These are phyloP conservation scores for Hypoxylon perforatum DNA, from an alignment of 495 filamentous ascomycete genomes.

Conservation along the genomic window DNA sequence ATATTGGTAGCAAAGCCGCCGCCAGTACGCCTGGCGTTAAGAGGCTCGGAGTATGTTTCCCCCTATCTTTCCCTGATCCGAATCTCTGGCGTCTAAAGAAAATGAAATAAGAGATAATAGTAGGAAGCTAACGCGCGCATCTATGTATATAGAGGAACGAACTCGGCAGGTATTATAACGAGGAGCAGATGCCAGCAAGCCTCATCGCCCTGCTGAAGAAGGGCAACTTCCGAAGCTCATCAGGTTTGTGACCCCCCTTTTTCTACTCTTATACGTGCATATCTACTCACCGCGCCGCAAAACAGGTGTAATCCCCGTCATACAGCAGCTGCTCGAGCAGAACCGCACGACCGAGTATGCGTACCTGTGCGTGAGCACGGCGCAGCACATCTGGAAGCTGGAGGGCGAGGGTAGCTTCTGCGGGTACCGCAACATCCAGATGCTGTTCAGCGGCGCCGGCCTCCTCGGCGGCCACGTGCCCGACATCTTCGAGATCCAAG, in stretches of 20 bases:
- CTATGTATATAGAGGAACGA: constrained; percentile 62
- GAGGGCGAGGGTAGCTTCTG: constrained; percentile 88
- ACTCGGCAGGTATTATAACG: constrained; percentile 86
- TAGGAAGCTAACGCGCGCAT: constrained; percentile 17
- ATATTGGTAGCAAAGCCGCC: too few relatives aligned
- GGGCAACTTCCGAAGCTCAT: constrained; percentile 66
- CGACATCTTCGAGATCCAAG: constrained; percentile 84
- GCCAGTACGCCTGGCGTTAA: too few relatives aligned
- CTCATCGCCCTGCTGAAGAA: constrained; percentile 74
- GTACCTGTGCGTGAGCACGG: constrained; percentile 81
- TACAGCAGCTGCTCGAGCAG: constrained; percentile 76
- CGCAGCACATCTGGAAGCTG: constrained; percentile 85
- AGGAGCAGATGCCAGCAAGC: constrained; percentile 88
- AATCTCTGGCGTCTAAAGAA: background rate
- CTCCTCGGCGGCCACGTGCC: constrained; percentile 73
- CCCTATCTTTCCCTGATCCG: background rate
- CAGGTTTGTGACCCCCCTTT: constrained; percentile 64
- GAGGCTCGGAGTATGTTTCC: constrained; percentile 45
- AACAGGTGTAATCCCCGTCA: constrained; percentile 77
- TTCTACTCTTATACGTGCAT: constrained; percentile 38
- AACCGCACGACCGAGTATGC: constrained; percentile 72
- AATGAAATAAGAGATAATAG: constrained; percentile 29
- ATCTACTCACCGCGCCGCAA: too few relatives aligned
- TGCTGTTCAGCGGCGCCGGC: constrained; percentile 79
- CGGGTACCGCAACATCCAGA: constrained; percentile 98